Evolutionary conservation across 1,139 yeast genomes (phyloP), one percentile per base, ranked within the genome.

Genomic region (Zygosaccharomyces sapae): DNA sequence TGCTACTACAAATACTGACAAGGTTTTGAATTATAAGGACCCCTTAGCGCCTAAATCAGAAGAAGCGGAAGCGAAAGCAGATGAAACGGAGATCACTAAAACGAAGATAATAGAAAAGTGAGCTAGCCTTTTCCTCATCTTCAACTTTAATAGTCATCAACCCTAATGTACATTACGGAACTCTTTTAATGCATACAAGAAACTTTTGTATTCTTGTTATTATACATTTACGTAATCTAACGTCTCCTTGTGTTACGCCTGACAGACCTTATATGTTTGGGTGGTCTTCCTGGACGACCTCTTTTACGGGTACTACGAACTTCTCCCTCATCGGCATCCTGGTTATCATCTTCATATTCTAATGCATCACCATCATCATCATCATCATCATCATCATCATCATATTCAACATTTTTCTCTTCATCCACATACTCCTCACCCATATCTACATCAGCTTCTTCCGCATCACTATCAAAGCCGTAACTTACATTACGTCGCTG

Each of bases 1-100:
- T 1, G 95, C 90, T 0, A 70, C 79, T 30, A 73, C 79, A 47
- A 82, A 84, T 59, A 81, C 80, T 62, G 87, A 85, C 10, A 71
- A 81, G 42, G 83, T 80, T 0, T 50, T 67, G 39, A 64, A 62
- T 42, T 76, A 65, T 56, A 62, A 66, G 44, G 75, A 73, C n/a
- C 41, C 50, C 30, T 13, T 9, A 3, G 43, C 22, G 18, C 1
- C 30, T 10, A 33, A 33, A 16, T 13, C 43, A 13, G 31, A 22
- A n/a, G 43, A 40, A 10, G 10, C 20, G 1, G 38, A 33, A 16
- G 29, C 38, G n/a, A 20, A 22, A 19, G 25, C 24, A 5, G 31
- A 40, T 10, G 13, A 40, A 6, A 6, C 5, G 4, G 27, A 35
- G 4, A 12, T 8, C 18, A 24, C 19, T 4, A 19, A 20, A 7